Evolutionary conservation across 139 green algal genomes (phyloP).

Genomic region (Spirogloea muscicola): DNA sequence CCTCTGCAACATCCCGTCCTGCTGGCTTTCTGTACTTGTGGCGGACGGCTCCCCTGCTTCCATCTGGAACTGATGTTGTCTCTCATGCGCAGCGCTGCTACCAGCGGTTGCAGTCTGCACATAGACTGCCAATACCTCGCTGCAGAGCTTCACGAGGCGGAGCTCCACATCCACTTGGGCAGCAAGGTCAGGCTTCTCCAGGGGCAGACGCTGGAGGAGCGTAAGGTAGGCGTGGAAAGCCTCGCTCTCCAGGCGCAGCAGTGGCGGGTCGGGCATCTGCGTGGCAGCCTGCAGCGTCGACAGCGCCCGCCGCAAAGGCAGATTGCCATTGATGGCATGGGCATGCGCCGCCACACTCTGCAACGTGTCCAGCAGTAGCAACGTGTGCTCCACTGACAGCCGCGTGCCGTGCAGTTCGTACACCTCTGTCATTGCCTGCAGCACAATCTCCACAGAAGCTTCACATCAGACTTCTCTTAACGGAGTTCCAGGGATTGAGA

Average conservation of each 20-base stretch:
- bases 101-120: too few relatives aligned
- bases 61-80: neutral
- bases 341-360: constrained; percentile 60
- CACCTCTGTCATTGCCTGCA: constrained; percentile 59
- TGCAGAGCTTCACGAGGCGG: constrained; percentile 63
- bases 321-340: constrained; percentile 65
- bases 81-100: too few relatives aligned
- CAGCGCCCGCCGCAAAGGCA: constrained; percentile 18
- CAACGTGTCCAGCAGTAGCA: constrained; percentile 67
- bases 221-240: constrained; percentile 77
- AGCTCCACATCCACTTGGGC: constrained; percentile 47
- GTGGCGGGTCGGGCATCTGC: constrained; percentile 77
- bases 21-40: neutral
- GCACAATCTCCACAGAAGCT: too few relatives aligned
- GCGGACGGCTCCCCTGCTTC: neutral
- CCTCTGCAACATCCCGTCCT: neutral
- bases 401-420: constrained; percentile 51
- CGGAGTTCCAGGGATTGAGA: too few relatives aligned
- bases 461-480: too few relatives aligned
- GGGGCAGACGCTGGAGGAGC: constrained; percentile 63
- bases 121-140: constrained; percentile 57
- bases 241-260: constrained; percentile 88
- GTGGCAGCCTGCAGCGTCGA: constrained; percentile 19
- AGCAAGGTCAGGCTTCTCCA: constrained; percentile 11
- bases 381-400: constrained; percentile 47